Conservation (phyloP, 2,329 filamentous ascomycete species). For the Cladophialophora bantiana region DNA sequence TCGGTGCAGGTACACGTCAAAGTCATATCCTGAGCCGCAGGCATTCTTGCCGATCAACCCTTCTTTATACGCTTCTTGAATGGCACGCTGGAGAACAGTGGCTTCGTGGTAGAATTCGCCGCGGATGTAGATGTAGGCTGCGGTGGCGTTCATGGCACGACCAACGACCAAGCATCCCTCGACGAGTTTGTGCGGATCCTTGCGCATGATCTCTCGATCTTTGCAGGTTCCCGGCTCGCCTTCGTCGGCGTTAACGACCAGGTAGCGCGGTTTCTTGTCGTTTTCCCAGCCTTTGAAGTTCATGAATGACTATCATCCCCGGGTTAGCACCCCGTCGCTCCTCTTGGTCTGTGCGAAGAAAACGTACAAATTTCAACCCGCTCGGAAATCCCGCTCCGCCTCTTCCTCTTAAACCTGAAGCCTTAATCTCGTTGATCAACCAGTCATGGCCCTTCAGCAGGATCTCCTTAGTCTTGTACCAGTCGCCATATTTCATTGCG, state of each 20-base stretch:
- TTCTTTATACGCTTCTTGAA: slow-evolving; percentile 95
- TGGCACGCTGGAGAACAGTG: slow-evolving; percentile 88
- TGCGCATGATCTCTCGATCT: slow-evolving; percentile 99
- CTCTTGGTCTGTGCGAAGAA: neutral
- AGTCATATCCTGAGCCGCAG: slow-evolving; percentile 95
- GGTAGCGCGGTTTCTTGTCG: slow-evolving; percentile 91
- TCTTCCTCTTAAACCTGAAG: slow-evolving; percentile 91
- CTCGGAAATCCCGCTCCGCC: slow-evolving; percentile 98
- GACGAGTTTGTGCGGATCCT: slow-evolving; percentile 98
- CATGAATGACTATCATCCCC: slow-evolving; percentile 87
- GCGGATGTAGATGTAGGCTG: slow-evolving; percentile 99
- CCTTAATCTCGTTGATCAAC: slow-evolving; percentile 97
- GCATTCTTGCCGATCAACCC: slow-evolving; percentile 98
- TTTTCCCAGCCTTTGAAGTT: slow-evolving; percentile 99
- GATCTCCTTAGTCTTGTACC: slow-evolving; percentile 99
- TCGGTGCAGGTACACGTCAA: slow-evolving; percentile 95
- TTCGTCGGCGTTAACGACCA: slow-evolving; percentile 98
- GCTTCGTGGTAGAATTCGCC: slow-evolving; percentile 98
- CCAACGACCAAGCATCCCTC: slow-evolving; percentile 96
- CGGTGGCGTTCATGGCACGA: slow-evolving; percentile 97
- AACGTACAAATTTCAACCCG: slow-evolving; percentile 94
- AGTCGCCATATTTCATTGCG: slow-evolving; percentile 97
- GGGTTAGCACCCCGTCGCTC: slow-evolving; percentile 2
- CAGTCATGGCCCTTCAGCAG: slow-evolving; percentile 96
- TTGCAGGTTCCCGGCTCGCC: slow-evolving; percentile 99